Percentiles rank a stretch among this genome's conserved stretches.
phyloP scores from a whole-genome alignment of 2,329 filamentous ascomycete species.

The Colletotrichum nymphaeae region DNA sequence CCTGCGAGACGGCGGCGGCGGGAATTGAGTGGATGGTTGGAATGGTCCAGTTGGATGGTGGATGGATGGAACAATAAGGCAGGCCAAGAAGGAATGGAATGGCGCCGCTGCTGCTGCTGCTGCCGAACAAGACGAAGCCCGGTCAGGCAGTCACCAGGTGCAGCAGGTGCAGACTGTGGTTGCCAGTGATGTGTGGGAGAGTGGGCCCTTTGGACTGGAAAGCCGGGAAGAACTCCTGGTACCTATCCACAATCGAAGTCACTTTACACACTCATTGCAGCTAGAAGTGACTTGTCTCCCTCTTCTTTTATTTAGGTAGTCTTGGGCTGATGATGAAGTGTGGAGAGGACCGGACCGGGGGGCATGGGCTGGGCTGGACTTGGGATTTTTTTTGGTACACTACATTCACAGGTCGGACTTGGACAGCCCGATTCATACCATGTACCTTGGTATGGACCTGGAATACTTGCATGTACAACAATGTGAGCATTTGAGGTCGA shows the following conservation, averaged over 20 bases:
- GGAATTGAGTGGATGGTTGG: conserved; percentile 24
- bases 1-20: conserved; percentile 5
- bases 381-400: not conserved
- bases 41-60: not conserved
- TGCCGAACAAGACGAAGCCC: not conserved
- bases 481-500: too few relatives aligned
- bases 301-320: not conserved
- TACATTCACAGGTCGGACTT: not conserved
- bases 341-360: conserved; percentile 29
- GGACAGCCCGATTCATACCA: not conserved
- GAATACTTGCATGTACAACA: too few relatives aligned
- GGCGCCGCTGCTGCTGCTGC: not conserved
- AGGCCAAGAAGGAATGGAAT: conserved; percentile 19
- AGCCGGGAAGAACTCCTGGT: conserved; percentile 7
- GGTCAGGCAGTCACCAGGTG: conserved; percentile 1
- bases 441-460: not conserved
- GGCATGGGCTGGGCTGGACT: not conserved
- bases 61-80: conserved; percentile 14
- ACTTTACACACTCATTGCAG: not conserved
- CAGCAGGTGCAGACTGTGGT: not conserved
- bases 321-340: conserved; percentile 18
- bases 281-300: not conserved
- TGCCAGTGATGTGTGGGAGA: not conserved
- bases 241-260: not conserved
- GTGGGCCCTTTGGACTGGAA: not conserved